Evolutionary conservation across 352 stramenopile species (phyloP), one percentile per base, ranked within the genome.

Genomic region (Globisporangium cystogenes): DNA sequence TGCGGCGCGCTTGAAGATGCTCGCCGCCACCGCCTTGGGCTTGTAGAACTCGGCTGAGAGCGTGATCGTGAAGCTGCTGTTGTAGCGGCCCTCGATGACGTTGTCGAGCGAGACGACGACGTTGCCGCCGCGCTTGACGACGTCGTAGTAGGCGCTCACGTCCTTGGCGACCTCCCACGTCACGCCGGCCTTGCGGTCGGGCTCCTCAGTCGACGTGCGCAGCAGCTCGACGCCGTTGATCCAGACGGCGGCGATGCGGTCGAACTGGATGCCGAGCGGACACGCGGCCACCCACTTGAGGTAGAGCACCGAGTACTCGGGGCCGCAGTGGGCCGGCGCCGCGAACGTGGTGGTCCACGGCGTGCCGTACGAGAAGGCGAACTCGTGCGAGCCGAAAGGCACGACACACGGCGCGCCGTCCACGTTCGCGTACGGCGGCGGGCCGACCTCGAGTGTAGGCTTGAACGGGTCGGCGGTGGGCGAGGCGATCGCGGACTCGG

Each of bases 191-290:
- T 64, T 60, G 29, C 69, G 64, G 40, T 65, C 69, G 4, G 82
- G 82, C 44, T 92, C 82, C 39, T 83, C 67, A 3, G 82, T 90
- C 14, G 82, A 89, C 49, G 80, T 89, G 26, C 82, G 73, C 24
- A 92, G 69, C 42, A 92, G 55, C 52, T 91, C 81, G 51, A 83
- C 60, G 21, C 73, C 72, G 51, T 86, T 86, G 55, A 87, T 59
- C 78, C 79, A 92, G 7, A 88, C 74, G 2, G 76, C 82, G 6
- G 71, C 82, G 55, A 88, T 77, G 51, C 79, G 82, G 51, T 92
- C 82, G 53, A 69, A 92, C 53, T 92, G 82, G 14, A 76, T 63
- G 51, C 75, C 75, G 0, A 73, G 53, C 15, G 66, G 64, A 36
- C 67, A 75, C 12, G 56, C 67, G 5, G 67, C 75, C 31, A 51